A percentile compares a stretch with the other conserved stretches of the same genome.
Evolutionary conservation across 495 filamentous ascomycete genomes (phyloP).

Genomic region (Penicillium desertorum): DNA sequence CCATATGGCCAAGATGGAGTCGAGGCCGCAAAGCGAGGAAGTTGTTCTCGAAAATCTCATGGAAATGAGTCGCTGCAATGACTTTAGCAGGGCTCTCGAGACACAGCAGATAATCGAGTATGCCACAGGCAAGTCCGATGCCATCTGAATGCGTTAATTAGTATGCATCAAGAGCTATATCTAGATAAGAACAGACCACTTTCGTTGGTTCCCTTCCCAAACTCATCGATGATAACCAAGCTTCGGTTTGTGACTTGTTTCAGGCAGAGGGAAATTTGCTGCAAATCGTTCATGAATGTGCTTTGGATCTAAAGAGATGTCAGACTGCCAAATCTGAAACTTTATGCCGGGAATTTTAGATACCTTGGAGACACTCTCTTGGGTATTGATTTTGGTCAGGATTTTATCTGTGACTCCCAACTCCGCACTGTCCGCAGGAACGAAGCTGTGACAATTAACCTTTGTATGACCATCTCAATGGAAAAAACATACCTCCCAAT

Average conservation of each 20-base stretch:
- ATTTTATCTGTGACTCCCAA: conserved; percentile 94
- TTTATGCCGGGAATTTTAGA: background rate
- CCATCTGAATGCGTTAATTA: conserved; percentile 56
- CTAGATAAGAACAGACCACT: conserved; percentile 42
- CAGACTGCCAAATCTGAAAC: background rate
- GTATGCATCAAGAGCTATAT: background rate
- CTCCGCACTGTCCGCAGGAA: conserved; percentile 74
- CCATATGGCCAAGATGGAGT: conserved; percentile 81
- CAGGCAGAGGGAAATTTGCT: conserved; percentile 78
- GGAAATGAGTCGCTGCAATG: conserved; percentile 87
- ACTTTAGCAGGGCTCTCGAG: conserved; percentile 71
- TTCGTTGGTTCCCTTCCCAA: conserved; percentile 89
- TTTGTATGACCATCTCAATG: background rate
- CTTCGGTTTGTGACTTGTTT: conserved; percentile 76
- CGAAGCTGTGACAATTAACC: conserved; percentile 55
- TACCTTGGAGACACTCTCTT: conserved; percentile 78
- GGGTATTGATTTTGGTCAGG: conserved; percentile 80
- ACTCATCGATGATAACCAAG: conserved; percentile 87
- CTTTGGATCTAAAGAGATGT: conserved; percentile 62
- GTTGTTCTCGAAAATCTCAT: conserved; percentile 82
- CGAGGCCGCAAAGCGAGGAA: conserved; percentile 59
- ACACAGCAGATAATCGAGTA: conserved; percentile 72
- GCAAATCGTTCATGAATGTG: conserved; percentile 90
- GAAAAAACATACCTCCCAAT: conserved; percentile 61
- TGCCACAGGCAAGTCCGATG: conserved; percentile 79